phyloP scores from a whole-genome alignment of 768 basidiomycete genomes.

The Pisolithus microcarpus region DNA sequence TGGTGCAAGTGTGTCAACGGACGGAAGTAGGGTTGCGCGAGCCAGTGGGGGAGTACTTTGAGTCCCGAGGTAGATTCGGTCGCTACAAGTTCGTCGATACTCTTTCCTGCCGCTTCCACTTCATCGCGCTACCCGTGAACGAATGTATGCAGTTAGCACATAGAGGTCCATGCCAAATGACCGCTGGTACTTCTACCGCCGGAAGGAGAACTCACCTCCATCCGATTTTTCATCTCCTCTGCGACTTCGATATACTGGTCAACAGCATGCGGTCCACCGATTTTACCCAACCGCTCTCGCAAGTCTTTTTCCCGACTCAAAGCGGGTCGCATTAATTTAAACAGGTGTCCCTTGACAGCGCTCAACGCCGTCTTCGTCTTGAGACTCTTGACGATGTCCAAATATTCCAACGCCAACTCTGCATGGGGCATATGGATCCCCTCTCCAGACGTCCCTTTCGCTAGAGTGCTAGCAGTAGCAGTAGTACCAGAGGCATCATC shows the following conservation, averaged over 20 bases:
- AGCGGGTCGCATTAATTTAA: conserved; percentile 83
- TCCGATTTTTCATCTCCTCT: conserved; percentile 49
- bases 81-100: conserved; percentile 32
- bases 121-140: conserved; percentile 40
- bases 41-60: conserved; percentile 56
- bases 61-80: conserved; percentile 44
- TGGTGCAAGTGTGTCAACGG: neutral
- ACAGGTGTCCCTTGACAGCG: conserved; percentile 87
- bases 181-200: neutral
- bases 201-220: conserved; percentile 39
- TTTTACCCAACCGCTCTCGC: conserved; percentile 59
- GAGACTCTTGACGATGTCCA: conserved; percentile 57
- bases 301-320: conserved; percentile 61
- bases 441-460: conserved; percentile 22
- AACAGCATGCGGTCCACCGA: conserved; percentile 23
- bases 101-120: conserved; percentile 22
- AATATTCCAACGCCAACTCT: conserved; percentile 77
- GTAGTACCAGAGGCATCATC: neutral
- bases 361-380: conserved; percentile 65
- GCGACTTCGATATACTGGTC: conserved; percentile 46
- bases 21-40: conserved; percentile 62
- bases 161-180: neutral
- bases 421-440: conserved; percentile 50
- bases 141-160: neutral
- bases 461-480: neutral